phyloP scores from a whole-genome alignment of 192 early-diverging fungal species.

The Dispira simplex region DNA sequence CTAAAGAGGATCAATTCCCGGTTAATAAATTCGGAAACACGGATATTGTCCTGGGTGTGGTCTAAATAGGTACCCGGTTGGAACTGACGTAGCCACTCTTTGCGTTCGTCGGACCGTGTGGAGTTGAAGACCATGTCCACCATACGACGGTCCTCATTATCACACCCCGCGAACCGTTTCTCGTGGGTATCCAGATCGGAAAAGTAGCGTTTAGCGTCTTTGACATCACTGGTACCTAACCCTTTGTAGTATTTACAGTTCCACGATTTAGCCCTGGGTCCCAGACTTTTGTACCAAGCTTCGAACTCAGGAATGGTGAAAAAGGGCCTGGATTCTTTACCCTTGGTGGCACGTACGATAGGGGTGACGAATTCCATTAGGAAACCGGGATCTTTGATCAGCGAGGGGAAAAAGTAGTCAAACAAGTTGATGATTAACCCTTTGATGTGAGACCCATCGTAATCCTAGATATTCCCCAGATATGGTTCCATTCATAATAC shows the following conservation, averaged over 20 bases:
- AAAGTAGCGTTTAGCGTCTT: conserved; percentile 89
- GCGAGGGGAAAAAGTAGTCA: conserved; percentile 82
- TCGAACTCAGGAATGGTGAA: conserved; percentile 92
- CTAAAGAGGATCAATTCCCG: conserved; percentile 88
- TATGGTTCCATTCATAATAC: no score
- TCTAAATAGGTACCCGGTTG: conserved; percentile 85
- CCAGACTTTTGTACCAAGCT: conserved; percentile 50
- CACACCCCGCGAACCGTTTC: conserved; percentile 50
- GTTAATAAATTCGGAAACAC: conserved; percentile 86
- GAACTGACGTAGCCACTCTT: conserved; percentile 75
- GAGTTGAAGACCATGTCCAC: conserved; percentile 98
- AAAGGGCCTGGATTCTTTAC: conserved; percentile 48
- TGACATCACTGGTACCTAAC: conserved; percentile 73
- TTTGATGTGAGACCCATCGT: conserved; percentile 95
- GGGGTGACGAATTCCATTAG: conserved; percentile 94
- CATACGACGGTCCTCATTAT: conserved; percentile 46
- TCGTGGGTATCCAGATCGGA: conserved; percentile 58
- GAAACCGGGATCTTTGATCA: conserved; percentile 84
- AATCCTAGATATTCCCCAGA: conserved; percentile 46
- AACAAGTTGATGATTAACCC: conserved; percentile 93
- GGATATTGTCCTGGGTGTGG: conserved; percentile 56
- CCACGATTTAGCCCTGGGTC: conserved; percentile 65
- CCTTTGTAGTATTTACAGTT: conserved; percentile 94
- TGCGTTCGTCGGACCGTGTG: conserved; percentile 84
- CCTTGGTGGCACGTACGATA: conserved; percentile 70